Evolutionary conservation across 768 basidiomycete species (phyloP), one percentile per base, ranked within the genome.

Genomic region (Pluteus cervinus): DNA sequence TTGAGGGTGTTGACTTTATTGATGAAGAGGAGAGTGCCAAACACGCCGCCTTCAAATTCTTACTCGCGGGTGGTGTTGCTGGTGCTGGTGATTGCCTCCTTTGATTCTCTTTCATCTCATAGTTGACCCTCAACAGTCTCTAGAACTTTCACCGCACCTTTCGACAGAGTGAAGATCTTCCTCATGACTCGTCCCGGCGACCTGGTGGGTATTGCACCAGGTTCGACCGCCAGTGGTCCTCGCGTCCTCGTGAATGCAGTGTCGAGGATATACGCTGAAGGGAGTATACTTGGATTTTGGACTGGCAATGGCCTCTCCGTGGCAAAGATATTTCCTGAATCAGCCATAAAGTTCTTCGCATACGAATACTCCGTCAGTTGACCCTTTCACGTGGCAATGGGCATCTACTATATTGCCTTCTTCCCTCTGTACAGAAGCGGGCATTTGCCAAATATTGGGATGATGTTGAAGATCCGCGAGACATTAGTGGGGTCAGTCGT

Each of bases 231-330:
- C 35, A 56, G 63, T 44, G 79, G 83, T 9, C 48, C 77, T 43
- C 78, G 69, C 44, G 72, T 83, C 20, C 79, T 99, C 15, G 66
- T 64, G 22, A 68, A 70, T 28, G 96, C 92, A 3, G 68, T 92
- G 21, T 64, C 68, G 22, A 78, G 83, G 33, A 88, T 99, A 51
- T 96, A 96, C 54, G 61, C 76, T 1, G 91, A 97, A 58, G 90
- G 90, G 22, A 92, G 92, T 5, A 62, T 96, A 11, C 69, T 81
- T 35, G 87, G 83, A 3, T 99, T 98, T 58, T 99, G 96, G 94
- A 91, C 92, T n/a, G 96, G 96, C 5, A 96, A 91, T 53, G 85
- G 82, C 24, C 68, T 99, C 37, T 97, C 93, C 33, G 86, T 97
- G 18, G 74, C 79, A 36, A 98, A 98, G 68, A 96, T 98, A 45